Percentiles rank a stretch among this genome's conserved stretches.
Conservation (phyloP, 2,329 filamentous ascomycete species). For the Venturia aucupariae region DNA sequence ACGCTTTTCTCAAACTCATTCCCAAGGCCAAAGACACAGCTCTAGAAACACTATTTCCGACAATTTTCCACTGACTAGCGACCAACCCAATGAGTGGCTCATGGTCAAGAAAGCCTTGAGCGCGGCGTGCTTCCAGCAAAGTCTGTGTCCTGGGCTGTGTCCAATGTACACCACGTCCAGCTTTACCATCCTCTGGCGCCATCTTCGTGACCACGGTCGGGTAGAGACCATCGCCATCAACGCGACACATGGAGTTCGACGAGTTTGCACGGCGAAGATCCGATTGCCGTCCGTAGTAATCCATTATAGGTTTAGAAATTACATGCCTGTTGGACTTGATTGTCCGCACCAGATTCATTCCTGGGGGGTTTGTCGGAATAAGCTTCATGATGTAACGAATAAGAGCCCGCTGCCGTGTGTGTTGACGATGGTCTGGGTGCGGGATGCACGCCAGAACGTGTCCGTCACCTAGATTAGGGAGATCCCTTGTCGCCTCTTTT, state of each 20-base stretch:
- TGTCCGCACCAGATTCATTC: not conserved
- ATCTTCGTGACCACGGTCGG: constrained; percentile 53
- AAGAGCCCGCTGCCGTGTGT: not conserved
- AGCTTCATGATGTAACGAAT: not conserved
- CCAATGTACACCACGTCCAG: constrained; percentile 56
- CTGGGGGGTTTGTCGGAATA: not conserved
- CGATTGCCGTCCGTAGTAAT: not conserved
- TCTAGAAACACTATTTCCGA: constrained; percentile 70
- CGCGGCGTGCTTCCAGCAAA: constrained; percentile 57
- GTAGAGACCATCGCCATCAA: constrained; percentile 44
- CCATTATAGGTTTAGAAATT: not conserved
- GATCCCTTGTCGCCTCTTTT: constrained; percentile 45
- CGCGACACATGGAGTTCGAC: not conserved
- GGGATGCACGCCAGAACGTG: constrained; percentile 52
- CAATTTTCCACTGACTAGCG: constrained; percentile 50
- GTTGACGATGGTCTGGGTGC: constrained; percentile 59
- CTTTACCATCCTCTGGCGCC: constrained; percentile 44
- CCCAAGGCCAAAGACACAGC: constrained; percentile 60
- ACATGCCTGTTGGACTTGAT: not conserved
- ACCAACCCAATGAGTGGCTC: constrained; percentile 58
- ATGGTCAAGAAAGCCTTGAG: constrained; percentile 60
- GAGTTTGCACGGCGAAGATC: not conserved
- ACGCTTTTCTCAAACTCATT: constrained; percentile 52
- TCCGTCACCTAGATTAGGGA: constrained; percentile 55
- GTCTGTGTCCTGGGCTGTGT: constrained; percentile 50